Base-by-base conservation (phyloP, 441 rosid genomes). In the Adansonia grandidieri region DNA sequence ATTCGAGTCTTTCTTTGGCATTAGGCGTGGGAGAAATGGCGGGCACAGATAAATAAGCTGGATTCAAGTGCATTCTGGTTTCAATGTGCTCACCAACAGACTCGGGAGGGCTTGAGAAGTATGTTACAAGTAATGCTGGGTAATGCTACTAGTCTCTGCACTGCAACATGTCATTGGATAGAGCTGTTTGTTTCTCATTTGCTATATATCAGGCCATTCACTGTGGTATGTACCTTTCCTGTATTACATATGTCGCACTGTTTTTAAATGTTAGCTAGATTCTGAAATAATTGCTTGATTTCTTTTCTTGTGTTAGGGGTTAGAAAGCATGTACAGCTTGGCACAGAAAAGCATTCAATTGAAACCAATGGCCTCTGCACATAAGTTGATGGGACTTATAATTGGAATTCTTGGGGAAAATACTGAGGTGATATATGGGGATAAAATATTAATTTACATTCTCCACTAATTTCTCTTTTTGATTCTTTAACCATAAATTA, bases 1-100 rank as follows among this genome's bases (percentile, higher is more conserved):
- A 72, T 15, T 68, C 48, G 67, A 71, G 17, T 28, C 71, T 82
- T 73, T 80, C 44, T 69, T 70, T 78, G 81, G 50, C 67, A 78
- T 75, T 0, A 93, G 98, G 94, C 95, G 51, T 91, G 97, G 94
- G 99, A 95, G 83, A 93, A 84, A 85, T 95, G 99, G 99, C 92
- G 95, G 77, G 85, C 89, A 76, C 96, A 90, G 81, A 87, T 95
- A 77, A 88, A 88, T 65, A 95, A 93, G 86, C 81, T 93, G 86
- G 96, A 91, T 73, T 88, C 92, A 81, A 92, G 95, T 89, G 87
- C 92, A 83, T 93, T 79, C 83, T 95, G 98, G 99, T 78, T 90
- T 84, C 93, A 88, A 73, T 95, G 99, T 86, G 89, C 91, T 83
- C 98, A 91, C 83, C 88, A 28, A 76, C 90, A 61, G 82, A 95